Conservation (phyloP, 306 rosid genomes). For the Echinosophora koreensis region DNA sequence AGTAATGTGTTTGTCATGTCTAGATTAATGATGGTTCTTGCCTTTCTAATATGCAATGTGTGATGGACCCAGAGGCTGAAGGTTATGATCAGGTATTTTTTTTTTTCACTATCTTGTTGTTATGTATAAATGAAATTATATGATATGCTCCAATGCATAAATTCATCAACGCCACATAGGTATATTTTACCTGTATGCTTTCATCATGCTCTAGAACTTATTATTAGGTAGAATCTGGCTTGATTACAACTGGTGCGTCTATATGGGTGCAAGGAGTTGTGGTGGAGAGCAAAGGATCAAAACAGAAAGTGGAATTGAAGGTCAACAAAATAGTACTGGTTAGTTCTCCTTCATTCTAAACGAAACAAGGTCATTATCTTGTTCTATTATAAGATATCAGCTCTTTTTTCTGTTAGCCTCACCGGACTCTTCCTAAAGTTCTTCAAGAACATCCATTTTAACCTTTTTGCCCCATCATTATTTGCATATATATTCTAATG, state of each 20-base stretch:
- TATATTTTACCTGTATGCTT: constrained; percentile 42
- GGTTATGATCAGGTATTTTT: constrained; percentile 82
- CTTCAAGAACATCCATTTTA: neutral
- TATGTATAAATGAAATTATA: neutral
- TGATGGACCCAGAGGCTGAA: constrained; percentile 68
- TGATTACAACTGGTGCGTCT: constrained; percentile 86
- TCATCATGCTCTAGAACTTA: constrained; percentile 55
- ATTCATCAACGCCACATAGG: constrained; percentile 18
- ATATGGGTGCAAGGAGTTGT: constrained; percentile 86
- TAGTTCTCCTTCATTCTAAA: constrained; percentile 48
- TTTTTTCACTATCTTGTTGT: neutral
- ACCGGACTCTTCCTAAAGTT: neutral
- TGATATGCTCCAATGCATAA: neutral
- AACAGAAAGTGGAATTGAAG: constrained; percentile 94
- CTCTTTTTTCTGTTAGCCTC: neutral
- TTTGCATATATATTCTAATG: neutral
- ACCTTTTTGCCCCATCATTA: neutral
- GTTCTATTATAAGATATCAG: neutral
- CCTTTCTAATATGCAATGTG: constrained; percentile 96
- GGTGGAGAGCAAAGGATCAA: constrained; percentile 87
- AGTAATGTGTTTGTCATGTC: constrained; percentile 12
- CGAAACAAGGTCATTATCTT: neutral
- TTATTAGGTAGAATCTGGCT: constrained; percentile 82
- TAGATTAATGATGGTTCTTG: constrained; percentile 96
- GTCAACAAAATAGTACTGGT: constrained; percentile 83